Evolutionary conservation across 129 eudicot genomes (phyloP).

Genomic region (Silybum marianum): DNA sequence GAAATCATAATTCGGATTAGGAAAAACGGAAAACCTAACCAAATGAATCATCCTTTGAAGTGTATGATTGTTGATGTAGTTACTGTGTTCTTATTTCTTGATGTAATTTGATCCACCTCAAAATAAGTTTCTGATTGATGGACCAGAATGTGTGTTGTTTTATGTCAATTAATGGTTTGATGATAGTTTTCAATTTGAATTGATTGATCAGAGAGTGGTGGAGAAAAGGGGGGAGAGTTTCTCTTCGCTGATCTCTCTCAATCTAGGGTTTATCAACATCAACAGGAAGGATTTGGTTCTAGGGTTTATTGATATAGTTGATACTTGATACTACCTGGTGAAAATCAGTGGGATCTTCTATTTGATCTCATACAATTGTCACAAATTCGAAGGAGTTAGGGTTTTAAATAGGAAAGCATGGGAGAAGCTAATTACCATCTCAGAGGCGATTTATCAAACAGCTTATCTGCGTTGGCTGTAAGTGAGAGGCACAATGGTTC

Average conservation of each 20-base stretch:
- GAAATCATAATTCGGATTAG: constrained; percentile 7
- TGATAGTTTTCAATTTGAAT: neutral
- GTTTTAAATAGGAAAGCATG: constrained; percentile 18
- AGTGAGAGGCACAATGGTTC: constrained; percentile 12
- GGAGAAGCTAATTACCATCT: constrained; percentile 10
- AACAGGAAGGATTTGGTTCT: neutral
- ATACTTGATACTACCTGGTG: neutral
- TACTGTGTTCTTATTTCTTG: constrained; percentile 10
- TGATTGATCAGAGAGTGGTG: constrained; percentile 3
- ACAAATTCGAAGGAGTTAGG: neutral
- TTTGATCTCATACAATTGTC: constrained; percentile 17
- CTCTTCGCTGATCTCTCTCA: constrained; percentile 13
- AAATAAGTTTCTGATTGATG: neutral
- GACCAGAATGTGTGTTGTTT: neutral
- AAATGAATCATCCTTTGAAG: neutral
- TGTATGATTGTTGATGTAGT: neutral
- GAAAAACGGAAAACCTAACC: neutral
- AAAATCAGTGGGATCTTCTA: neutral
- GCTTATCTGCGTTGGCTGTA: constrained; percentile 33
- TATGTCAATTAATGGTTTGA: neutral
- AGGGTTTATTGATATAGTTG: neutral
- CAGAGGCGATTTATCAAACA: constrained; percentile 26
- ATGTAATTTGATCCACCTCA: neutral
- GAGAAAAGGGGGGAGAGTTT: constrained; percentile 6
- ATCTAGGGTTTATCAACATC: constrained; percentile 18